Evolutionary conservation across 495 filamentous ascomycete species (phyloP).

Genomic region (Aspergillus coremiiformis): DNA sequence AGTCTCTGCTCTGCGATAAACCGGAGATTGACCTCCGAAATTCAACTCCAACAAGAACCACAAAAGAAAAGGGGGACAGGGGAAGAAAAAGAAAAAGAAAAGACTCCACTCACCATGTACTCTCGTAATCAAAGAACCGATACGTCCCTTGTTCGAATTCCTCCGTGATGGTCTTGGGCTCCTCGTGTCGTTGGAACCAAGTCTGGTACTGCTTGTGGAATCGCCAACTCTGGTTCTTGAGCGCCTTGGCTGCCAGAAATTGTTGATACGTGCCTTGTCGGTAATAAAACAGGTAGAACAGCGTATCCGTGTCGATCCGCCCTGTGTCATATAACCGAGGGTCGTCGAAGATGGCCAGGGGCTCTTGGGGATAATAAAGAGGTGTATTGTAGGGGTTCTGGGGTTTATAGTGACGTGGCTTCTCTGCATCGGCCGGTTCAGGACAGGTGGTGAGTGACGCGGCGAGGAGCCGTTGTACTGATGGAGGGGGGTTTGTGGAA

Average conservation of each 20-base stretch:
- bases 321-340: constrained; percentile 66
- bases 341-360: constrained; percentile 83
- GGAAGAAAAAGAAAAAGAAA: constrained; percentile 8
- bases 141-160: constrained; percentile 98
- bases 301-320: constrained; percentile 84
- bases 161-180: constrained; percentile 96
- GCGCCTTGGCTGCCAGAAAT: constrained; percentile 87
- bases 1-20: neutral
- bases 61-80: neutral
- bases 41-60: neutral
- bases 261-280: constrained; percentile 93
- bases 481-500: constrained; percentile 43
- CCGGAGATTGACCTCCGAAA: neutral
- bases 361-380: constrained; percentile 85
- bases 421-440: constrained; percentile 69
- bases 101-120: constrained; percentile 73
- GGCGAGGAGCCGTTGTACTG: constrained; percentile 64
- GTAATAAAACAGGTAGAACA: constrained; percentile 99
- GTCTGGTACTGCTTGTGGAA: constrained; percentile 99
- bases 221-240: constrained; percentile 95
- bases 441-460: constrained; percentile 64
- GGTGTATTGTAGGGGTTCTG: constrained; percentile 71
- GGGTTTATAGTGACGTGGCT: constrained; percentile 76
- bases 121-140: constrained; percentile 98
- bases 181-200: constrained; percentile 97